Percentiles rank a stretch among this genome's conserved stretches.
These are phyloP conservation scores for maize (Zea mays) DNA, from an alignment of 176 grass and related monocot species.

Conservation along the genomic window Zm-B73-REFERENCE-NAM-5.0 NC_050103.1:108469501-108470000, in stretches of 20 bases:
- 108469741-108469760: background rate
- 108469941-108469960: background rate
- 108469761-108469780: background rate
- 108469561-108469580: background rate
- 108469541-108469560: too few species aligned
- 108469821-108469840: background rate
- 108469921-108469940: background rate
- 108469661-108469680: conserved; percentile 4
- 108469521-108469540: too few species aligned
- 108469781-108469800: conserved; percentile 3
- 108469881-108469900: background rate
- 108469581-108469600: background rate
- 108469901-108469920: background rate
- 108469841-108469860: background rate
- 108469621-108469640: background rate
- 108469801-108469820: conserved; percentile 2
- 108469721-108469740: background rate
- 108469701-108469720: background rate
- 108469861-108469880: background rate
- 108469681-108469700: conserved; percentile 2
- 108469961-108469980: background rate
- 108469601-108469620: background rate
- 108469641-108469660: background rate
- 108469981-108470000: too few species aligned
- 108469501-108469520: background rate